Conservation (phyloP, 1,284 basidiomycete genomes). For the Wolfiporia cocos region DNA sequence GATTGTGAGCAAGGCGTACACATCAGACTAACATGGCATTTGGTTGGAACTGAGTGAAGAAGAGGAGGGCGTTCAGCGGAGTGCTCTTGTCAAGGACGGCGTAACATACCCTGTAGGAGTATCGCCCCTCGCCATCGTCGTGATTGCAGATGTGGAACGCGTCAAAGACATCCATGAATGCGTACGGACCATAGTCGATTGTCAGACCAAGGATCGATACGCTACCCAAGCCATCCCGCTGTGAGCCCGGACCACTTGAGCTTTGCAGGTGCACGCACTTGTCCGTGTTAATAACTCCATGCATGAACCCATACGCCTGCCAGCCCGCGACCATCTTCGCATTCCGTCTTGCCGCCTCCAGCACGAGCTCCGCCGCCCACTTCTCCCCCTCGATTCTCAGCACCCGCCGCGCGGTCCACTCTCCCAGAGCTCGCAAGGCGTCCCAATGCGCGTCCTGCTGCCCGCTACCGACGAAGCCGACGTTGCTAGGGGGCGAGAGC, state of each 20-base stretch:
- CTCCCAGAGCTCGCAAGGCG: constrained; percentile 64
- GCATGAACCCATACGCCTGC: constrained; percentile 94
- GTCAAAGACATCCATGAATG: constrained; percentile 93
- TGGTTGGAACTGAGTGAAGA: constrained; percentile 24
- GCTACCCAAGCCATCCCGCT: constrained; percentile 27
- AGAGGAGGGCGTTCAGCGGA: constrained; percentile 11
- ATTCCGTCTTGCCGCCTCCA: constrained; percentile 78
- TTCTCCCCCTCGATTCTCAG: constrained; percentile 39
- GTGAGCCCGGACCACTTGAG: constrained; percentile 8
- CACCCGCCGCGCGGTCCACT: constrained; percentile 63
- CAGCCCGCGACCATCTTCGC: constrained; percentile 89
- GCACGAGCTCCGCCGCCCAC: constrained; percentile 57
- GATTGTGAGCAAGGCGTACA: constrained; percentile 49
- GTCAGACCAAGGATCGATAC: constrained; percentile 86
- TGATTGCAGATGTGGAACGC: constrained; percentile 90
- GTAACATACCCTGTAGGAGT: constrained; percentile 75
- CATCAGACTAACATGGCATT: constrained; percentile 29
- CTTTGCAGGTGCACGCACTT: constrained; percentile 45
- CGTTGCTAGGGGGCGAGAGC: constrained; percentile 64
- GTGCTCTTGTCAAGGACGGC: constrained; percentile 7
- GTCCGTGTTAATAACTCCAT: constrained; percentile 96
- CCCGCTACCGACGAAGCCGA: constrained; percentile 68
- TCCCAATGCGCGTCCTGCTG: constrained; percentile 75
- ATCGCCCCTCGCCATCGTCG: constrained; percentile 81
- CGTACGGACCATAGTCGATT: constrained; percentile 94